A percentile compares a stretch with the other conserved stretches of the same genome.
Conservation (phyloP, 148 eudicot genomes). For the Vaccinium macrocarpon region DNA sequence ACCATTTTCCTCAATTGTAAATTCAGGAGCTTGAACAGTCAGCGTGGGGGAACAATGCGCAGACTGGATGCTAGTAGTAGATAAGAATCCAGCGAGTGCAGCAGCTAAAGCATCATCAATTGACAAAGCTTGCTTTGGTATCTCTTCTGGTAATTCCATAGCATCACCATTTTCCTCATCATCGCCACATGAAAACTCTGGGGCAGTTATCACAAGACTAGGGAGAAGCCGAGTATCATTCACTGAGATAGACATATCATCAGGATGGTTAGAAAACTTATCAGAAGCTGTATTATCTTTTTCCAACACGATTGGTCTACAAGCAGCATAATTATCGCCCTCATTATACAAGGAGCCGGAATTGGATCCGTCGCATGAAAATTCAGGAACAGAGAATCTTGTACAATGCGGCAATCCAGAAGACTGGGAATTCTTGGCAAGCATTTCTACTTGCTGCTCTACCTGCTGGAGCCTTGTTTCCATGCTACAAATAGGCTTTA, state of each 20-base stretch:
- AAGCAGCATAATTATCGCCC: slow-evolving; percentile 30
- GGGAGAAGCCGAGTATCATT: slow-evolving; percentile 41
- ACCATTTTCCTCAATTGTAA: slow-evolving; percentile 19
- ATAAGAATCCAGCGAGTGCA: slow-evolving; percentile 72
- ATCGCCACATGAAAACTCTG: slow-evolving; percentile 63
- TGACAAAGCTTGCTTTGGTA: slow-evolving; percentile 51
- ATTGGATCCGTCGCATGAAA: slow-evolving; percentile 46
- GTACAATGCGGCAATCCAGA: slow-evolving; percentile 31
- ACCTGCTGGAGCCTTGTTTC: slow-evolving; percentile 78
- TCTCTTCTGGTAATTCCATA: slow-evolving; percentile 27
- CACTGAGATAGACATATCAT: slow-evolving; percentile 20
- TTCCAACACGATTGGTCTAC: slow-evolving; percentile 29
- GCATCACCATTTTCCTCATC: slow-evolving; percentile 54
- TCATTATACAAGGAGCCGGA: slow-evolving; percentile 40
- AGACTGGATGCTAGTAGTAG: slow-evolving; percentile 33
- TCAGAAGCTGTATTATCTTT: slow-evolving; percentile 27
- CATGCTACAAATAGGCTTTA: slow-evolving; percentile 64
- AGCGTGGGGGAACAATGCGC: slow-evolving; percentile 20
- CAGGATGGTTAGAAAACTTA: slow-evolving; percentile 23
- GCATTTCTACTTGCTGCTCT: slow-evolving; percentile 61
- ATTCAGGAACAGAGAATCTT: slow-evolving; percentile 59
- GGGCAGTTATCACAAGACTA: slow-evolving; percentile 68
- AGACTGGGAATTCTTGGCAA: slow-evolving; percentile 36
- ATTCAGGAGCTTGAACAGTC: slow-evolving; percentile 26
- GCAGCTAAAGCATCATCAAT: slow-evolving; percentile 84